Base-by-base conservation (phyloP, 108 stramenopile genomes). In the Hondaea fermentalgiana region DNA sequence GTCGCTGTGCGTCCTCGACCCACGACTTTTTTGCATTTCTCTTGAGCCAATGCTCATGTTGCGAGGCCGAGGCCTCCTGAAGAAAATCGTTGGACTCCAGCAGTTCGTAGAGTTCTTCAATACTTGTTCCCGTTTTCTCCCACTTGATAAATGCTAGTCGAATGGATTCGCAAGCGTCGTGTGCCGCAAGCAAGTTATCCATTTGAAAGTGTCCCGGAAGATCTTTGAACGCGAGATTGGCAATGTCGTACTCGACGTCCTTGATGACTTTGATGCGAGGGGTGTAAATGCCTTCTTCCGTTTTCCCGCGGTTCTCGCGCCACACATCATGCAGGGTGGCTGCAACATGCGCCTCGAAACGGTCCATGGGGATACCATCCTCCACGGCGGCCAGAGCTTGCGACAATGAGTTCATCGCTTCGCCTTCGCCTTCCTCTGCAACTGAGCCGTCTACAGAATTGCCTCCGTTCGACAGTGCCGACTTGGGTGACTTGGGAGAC, bases 211-310 rank as follows among this genome's bases (percentile, higher is more conserved):
- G 76, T 23, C 76, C 76, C 12, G 76, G 76, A 6, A 83, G 76
- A 47, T 53, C 49, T 6, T 21, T 25, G 76, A 83, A 83, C 19
- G 76, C 45, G n/a, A 83, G 51, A 35, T 83, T 83, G 45, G 76
- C 76, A 53, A 83, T 83, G 23, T 83, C 76, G 51, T 83, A 83
- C 76, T 83, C 76, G 17, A 83, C 76, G 28, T 83, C 51, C 76
- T 83, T 83, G 76, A 83, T 83, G 51, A 83, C 76, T 45, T 83
- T 83, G 51, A 83, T 28, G 28, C 76, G 76, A 12, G 76, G 76
- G 10, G 45, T 28, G 23, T 21, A 83, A 16, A 45, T 83, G n/a
- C 76, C 76, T 12, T 83, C 76, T 16, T 47, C 76, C 51, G 44
- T 8, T 10, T 3, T 10, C n/a, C 76, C 76, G 51, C 76, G 76